These are phyloP conservation scores for Sphaerulina musiva DNA, from an alignment of 2,329 filamentous ascomycete genomes.

Conservation along the genomic window DNA sequence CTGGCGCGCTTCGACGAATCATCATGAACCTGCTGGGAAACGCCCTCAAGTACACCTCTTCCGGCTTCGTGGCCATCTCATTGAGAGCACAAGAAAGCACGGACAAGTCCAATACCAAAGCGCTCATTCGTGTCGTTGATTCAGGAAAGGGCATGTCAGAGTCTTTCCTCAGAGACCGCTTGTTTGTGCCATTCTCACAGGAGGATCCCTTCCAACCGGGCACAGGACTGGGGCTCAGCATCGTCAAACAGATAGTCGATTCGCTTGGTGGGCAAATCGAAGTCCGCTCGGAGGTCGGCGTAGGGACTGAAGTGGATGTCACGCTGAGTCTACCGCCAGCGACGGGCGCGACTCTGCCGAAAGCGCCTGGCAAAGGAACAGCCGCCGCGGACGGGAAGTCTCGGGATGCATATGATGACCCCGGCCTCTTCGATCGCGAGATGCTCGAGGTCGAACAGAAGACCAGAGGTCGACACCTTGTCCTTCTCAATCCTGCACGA, in stretches of 20 bases:
- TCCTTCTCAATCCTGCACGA: conserved; percentile 18
- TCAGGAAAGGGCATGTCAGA: conserved; percentile 34
- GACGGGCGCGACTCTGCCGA: background rate
- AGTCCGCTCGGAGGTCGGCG: conserved; percentile 44
- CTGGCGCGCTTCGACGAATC: conserved; percentile 43
- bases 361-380: background rate
- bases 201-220: conserved; percentile 31
- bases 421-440: conserved; percentile 10
- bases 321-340: conserved; percentile 18
- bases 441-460: conserved; percentile 11
- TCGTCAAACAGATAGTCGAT: conserved; percentile 48
- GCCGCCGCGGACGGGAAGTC: background rate
- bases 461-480: conserved; percentile 18
- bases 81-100: conserved; percentile 29
- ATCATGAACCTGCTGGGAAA: conserved; percentile 45
- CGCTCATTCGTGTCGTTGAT: conserved; percentile 24
- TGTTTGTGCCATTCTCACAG: conserved; percentile 34
- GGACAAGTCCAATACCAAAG: conserved; percentile 15
- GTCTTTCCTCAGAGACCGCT: conserved; percentile 27
- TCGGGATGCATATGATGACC: background rate
- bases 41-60: conserved; percentile 43
- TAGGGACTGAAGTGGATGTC: conserved; percentile 25
- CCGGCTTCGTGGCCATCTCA: conserved; percentile 38
- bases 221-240: conserved; percentile 34
- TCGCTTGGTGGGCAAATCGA: conserved; percentile 55